Evolutionary conservation across 148 eudicot genomes (phyloP).

Genomic region (Silene uniflora): DNA sequence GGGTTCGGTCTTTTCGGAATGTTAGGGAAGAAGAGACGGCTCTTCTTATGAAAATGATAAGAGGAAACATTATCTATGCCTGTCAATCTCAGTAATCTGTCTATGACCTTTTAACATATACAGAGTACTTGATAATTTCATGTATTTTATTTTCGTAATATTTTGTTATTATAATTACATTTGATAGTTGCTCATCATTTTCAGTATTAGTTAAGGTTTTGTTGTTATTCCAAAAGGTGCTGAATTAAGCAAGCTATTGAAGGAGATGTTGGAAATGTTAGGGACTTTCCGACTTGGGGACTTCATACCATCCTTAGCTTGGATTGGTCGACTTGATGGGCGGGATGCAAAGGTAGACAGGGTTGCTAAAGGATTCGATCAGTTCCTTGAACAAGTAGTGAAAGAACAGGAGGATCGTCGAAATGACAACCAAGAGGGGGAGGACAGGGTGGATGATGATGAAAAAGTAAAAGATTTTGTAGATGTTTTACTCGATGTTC

Average conservation of each 20-base stretch:
- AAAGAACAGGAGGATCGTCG: constrained; percentile 19
- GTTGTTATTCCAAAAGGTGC: constrained; percentile 12
- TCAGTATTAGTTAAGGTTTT: no score
- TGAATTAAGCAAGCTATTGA: constrained; percentile 28
- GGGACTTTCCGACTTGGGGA: constrained; percentile 31
- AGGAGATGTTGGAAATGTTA: constrained; percentile 32
- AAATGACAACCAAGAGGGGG: background rate
- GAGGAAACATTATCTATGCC: constrained; percentile 8
- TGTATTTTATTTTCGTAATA: no score
- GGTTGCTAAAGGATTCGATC: constrained; percentile 37
- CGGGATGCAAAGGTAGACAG: constrained; percentile 41
- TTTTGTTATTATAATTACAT: no score
- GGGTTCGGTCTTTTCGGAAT: constrained; percentile 33
- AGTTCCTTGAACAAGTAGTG: constrained; percentile 46
- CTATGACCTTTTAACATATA: constrained; percentile 19
- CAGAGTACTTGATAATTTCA: no score
- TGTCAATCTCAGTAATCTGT: constrained; percentile 23
- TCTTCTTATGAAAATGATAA: constrained; percentile 13
- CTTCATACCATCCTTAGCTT: constrained; percentile 45
- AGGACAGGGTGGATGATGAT: no score
- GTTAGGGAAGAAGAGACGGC: constrained; percentile 40
- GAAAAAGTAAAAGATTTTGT: constrained; percentile 43
- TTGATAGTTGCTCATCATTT: no score
- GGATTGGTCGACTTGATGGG: constrained; percentile 47
- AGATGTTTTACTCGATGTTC: constrained; percentile 48